Conservation (phyloP, 768 basidiomycete species). For the Tylopilus cervinicoccineus region DNA sequence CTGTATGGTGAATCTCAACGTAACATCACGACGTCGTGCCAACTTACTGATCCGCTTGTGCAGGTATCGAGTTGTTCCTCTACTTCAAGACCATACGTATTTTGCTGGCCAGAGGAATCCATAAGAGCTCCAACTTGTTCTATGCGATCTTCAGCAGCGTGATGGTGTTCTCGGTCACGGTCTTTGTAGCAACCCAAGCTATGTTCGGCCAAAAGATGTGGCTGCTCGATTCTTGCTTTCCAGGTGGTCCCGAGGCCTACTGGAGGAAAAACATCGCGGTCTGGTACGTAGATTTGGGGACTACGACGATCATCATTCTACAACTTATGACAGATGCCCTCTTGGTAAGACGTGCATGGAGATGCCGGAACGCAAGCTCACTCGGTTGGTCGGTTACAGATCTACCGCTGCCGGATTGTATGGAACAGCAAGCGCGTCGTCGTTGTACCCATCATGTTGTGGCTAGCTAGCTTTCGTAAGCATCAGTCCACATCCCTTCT, state of each 20-base stretch:
- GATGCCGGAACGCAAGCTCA: too few relatives aligned
- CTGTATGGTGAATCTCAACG: slow-evolving; percentile 18
- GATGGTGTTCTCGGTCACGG: slow-evolving; percentile 27
- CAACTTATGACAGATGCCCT: too few relatives aligned
- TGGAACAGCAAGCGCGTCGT: too few relatives aligned
- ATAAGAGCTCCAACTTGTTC: slow-evolving; percentile 8
- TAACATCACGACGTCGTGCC: neutral
- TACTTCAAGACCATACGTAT: slow-evolving; percentile 21
- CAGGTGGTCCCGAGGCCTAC: slow-evolving; percentile 34
- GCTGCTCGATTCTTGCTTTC: slow-evolving; percentile 30
- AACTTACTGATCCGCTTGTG: neutral
- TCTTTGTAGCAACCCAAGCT: slow-evolving; percentile 20
- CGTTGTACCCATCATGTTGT: too few relatives aligned
- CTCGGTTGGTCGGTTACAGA: too few relatives aligned
- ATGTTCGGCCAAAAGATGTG: slow-evolving; percentile 33
- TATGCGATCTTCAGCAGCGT: slow-evolving; percentile 24
- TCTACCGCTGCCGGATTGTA: too few relatives aligned
- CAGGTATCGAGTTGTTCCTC: slow-evolving; percentile 22
- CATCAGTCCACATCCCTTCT: neutral
- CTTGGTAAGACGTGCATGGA: too few relatives aligned
- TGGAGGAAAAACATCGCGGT: slow-evolving; percentile 19
- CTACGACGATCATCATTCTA: slow-evolving; percentile 20
- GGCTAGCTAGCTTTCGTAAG: too few relatives aligned
- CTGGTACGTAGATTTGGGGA: slow-evolving; percentile 29
- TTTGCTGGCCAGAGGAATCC: slow-evolving; percentile 5